These are phyloP conservation scores for Eucalyptus microcorys DNA, from an alignment of 345 rosid species.

Conservation along the genomic window DNA sequence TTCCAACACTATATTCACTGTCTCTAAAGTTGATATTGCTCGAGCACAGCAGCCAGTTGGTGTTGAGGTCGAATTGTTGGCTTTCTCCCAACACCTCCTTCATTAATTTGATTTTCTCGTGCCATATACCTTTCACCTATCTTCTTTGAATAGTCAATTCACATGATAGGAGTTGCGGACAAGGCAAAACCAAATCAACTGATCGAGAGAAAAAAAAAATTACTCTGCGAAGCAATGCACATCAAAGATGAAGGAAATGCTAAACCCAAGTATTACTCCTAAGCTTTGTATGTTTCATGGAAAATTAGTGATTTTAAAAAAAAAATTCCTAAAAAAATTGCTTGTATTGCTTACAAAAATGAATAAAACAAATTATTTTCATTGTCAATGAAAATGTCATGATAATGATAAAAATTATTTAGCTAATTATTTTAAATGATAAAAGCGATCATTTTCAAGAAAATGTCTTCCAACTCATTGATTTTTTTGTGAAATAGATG, in stretches of 20 bases:
- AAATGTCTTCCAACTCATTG: accelerated
- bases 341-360: not conserved
- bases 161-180: not conserved
- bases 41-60: not conserved
- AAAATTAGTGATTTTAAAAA: no score
- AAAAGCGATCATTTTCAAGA: no score
- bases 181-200: not conserved
- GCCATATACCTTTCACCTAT: not conserved
- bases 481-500: no score
- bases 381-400: no score
- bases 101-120: not conserved
- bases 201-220: not conserved
- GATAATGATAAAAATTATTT: no score
- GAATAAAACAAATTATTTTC: no score
- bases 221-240: not conserved
- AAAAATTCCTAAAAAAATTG: accelerated
- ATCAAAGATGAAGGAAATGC: not conserved
- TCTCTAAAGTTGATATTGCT: not conserved
- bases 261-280: not conserved
- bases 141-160: not conserved
- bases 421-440: not conserved
- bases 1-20: not conserved
- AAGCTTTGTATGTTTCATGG: not conserved
- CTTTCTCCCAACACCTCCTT: not conserved
- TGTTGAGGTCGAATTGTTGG: not conserved